Percentiles rank a stretch among this genome's conserved stretches.
Conservation (phyloP, 2,329 filamentous ascomycete species). For the Aspergillus clavatus region DNA sequence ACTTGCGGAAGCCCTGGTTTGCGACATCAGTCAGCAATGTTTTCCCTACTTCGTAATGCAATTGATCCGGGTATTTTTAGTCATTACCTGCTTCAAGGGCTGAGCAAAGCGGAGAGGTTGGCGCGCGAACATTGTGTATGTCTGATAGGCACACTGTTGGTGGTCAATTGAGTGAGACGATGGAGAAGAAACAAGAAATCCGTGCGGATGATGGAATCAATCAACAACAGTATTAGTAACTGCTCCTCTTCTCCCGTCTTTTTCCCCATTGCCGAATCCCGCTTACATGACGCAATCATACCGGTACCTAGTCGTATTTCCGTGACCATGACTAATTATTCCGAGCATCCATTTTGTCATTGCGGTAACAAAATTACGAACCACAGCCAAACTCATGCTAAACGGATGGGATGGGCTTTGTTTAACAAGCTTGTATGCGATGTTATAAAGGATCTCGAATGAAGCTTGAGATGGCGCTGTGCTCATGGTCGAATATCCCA, state of each 20-base stretch:
- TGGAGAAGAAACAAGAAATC: constrained; percentile 2
- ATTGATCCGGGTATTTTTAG: constrained; percentile 25
- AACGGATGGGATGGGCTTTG: too few species aligned
- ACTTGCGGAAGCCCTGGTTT: constrained; percentile 60
- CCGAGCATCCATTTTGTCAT: too few species aligned
- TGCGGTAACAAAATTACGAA: too few species aligned
- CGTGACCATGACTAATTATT: constrained; percentile 6
- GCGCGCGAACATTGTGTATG: constrained; percentile 61
- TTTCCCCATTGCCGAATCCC: constrained; percentile 9
- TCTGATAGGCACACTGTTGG: constrained; percentile 11
- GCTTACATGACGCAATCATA: constrained; percentile 31
- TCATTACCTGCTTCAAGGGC: constrained; percentile 64
- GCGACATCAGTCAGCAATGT: constrained; percentile 7
- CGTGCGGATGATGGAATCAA: not conserved
- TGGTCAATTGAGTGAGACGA: constrained; percentile 13
- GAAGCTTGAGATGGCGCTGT: too few species aligned
- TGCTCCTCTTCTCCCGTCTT: too few species aligned
- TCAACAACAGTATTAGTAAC: not conserved
- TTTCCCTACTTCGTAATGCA: constrained; percentile 1
- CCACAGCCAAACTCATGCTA: too few species aligned
- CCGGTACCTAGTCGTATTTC: constrained; percentile 7
- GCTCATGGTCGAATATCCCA: too few species aligned
- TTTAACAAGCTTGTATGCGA: too few species aligned
- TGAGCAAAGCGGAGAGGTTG: constrained; percentile 59
- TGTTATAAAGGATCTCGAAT: too few species aligned